Percentiles rank a stretch among this genome's conserved stretches.
Conservation (phyloP, 1,139 yeast species). For the Meyerozyma athensensis region DNA sequence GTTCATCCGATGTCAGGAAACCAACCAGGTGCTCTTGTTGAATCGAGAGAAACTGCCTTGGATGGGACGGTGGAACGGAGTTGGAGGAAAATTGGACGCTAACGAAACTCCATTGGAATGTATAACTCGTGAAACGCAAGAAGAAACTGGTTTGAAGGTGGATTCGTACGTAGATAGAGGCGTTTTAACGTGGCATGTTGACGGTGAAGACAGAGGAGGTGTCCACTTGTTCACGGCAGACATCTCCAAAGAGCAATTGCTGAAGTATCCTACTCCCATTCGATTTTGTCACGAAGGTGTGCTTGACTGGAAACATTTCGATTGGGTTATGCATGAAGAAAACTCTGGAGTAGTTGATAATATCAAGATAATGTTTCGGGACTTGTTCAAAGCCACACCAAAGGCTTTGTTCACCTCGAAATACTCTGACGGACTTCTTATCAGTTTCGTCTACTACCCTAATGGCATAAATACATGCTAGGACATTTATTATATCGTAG, state of each 20-base stretch:
- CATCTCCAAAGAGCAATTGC: constrained; percentile 22
- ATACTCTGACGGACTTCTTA: constrained; percentile 16
- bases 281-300: constrained; percentile 36
- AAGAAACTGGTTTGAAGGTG: constrained; percentile 39
- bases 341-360: constrained; percentile 45
- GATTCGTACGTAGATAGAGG: constrained; percentile 31
- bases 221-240: constrained; percentile 40
- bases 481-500: constrained; percentile 6
- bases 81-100: constrained; percentile 42
- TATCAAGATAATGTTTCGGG: constrained; percentile 25
- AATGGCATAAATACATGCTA: constrained; percentile 6
- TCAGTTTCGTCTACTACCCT: constrained; percentile 15
- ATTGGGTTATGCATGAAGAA: constrained; percentile 35
- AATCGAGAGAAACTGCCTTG: constrained; percentile 45
- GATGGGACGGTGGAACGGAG: constrained; percentile 53
- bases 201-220: constrained; percentile 32
- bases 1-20: constrained; percentile 10
- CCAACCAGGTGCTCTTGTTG: constrained; percentile 26
- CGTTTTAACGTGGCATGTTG: constrained; percentile 33
- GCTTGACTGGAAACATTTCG: constrained; percentile 40
- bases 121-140: constrained; percentile 39
- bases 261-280: constrained; percentile 21
- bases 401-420: constrained; percentile 19
- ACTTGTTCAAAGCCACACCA: constrained; percentile 22
- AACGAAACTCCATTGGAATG: constrained; percentile 36